phyloP scores from a whole-genome alignment of 306 rosid species.

The Cicer bijugum region DNA sequence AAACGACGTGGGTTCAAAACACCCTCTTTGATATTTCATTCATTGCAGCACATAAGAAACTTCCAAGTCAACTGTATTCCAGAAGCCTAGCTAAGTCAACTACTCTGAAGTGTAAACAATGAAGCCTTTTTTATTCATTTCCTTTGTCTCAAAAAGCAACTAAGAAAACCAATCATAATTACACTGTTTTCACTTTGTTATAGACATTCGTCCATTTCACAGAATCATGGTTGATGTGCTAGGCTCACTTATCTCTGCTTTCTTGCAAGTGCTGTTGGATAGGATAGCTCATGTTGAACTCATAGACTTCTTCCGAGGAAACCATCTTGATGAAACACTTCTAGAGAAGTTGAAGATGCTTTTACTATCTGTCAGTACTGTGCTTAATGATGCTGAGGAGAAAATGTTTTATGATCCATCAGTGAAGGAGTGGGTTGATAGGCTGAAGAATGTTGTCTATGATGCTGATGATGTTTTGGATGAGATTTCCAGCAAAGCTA shows the following conservation, averaged over 20 bases:
- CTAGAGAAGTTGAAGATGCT: slow-evolving; percentile 31
- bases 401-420: slow-evolving; percentile 16
- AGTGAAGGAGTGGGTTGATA: slow-evolving; percentile 47
- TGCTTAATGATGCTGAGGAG: slow-evolving; percentile 40
- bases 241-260: slow-evolving; percentile 33
- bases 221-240: slow-evolving; percentile 38
- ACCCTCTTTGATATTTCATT: too few relatives aligned
- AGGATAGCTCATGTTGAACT: slow-evolving; percentile 30
- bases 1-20: too few relatives aligned
- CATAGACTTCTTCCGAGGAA: slow-evolving; percentile 32
- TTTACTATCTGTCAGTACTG: slow-evolving; percentile 21
- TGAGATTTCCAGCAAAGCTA: slow-evolving; percentile 40
- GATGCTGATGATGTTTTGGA: slow-evolving; percentile 47
- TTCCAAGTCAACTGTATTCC: slow-evolving; percentile 14
- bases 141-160: slow-evolving; percentile 25
- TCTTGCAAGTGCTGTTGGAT: slow-evolving; percentile 43
- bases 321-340: slow-evolving; percentile 35
- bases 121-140: neutral
- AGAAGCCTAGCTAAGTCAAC: slow-evolving; percentile 13
- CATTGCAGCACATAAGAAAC: neutral
- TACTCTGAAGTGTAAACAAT: neutral
- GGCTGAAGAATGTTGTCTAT: slow-evolving; percentile 34
- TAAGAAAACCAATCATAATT: slow-evolving; percentile 14
- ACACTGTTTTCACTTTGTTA: slow-evolving; percentile 20
- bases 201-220: neutral